Conservation (phyloP, 2,329 filamentous ascomycete genomes). For the Zalaria obscura region DNA sequence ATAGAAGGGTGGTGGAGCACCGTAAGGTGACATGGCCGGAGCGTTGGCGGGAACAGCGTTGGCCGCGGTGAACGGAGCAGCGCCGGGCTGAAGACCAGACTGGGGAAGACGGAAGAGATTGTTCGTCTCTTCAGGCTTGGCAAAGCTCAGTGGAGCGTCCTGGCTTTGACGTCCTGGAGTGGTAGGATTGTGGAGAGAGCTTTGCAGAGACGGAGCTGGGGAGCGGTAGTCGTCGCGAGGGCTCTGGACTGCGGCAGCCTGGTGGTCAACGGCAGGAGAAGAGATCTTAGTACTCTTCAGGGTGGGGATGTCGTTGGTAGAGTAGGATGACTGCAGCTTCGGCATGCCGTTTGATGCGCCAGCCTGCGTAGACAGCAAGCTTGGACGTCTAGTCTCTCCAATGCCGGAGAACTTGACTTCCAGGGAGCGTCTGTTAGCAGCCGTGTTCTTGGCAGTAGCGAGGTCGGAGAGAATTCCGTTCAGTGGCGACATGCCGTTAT, state of each 20-base stretch:
- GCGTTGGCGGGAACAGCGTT: conserved; percentile 7
- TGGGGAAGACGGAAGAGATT: conserved; percentile 46
- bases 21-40: conserved; percentile 15
- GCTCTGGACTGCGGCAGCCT: conserved; percentile 32
- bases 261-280: conserved; percentile 22
- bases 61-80: conserved; percentile 47
- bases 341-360: conserved; percentile 44
- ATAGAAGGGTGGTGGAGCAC: conserved; percentile 25
- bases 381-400: conserved; percentile 29
- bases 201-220: conserved; percentile 24
- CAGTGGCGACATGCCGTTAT: conserved; percentile 17
- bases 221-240: conserved; percentile 4
- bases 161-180: conserved; percentile 57
- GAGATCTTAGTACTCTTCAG: conserved; percentile 50
- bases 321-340: conserved; percentile 78
- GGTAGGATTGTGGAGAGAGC: conserved; percentile 57
- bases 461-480: conserved; percentile 24
- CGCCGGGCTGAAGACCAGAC: conserved; percentile 66
- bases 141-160: conserved; percentile 43
- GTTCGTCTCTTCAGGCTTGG: conserved; percentile 31
- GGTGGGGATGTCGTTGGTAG: conserved; percentile 76
- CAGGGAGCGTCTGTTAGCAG: conserved; percentile 32
- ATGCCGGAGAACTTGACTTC: conserved; percentile 28
- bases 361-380: conserved; percentile 43
- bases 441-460: conserved; percentile 25